Percentiles rank a stretch among this genome's conserved stretches.
phyloP scores from a whole-genome alignment of 495 filamentous ascomycete genomes.

The Daldinia bambusicola region DNA sequence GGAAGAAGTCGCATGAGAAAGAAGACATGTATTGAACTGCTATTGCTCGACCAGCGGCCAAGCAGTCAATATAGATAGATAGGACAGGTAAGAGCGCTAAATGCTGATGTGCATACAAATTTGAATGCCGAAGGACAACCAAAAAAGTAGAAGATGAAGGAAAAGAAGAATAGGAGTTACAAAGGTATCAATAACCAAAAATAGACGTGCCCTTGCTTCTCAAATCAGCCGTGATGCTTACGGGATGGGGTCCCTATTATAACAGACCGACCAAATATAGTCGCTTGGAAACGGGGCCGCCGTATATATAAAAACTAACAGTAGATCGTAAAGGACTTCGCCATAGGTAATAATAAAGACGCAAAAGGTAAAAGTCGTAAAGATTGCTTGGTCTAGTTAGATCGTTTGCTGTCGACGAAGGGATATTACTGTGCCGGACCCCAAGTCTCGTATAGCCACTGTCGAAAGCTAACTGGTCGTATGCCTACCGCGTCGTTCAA shows the following conservation, averaged over 20 bases:
- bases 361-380: not conserved
- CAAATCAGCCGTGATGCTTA: slow-evolving; percentile 27
- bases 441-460: slow-evolving; percentile 63
- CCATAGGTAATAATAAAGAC: not conserved
- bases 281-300: slow-evolving; percentile 9
- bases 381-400: not conserved
- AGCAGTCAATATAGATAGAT: slow-evolving; percentile 11
- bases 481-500: slow-evolving; percentile 55
- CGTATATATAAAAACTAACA: not conserved
- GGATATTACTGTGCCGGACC: slow-evolving; percentile 44
- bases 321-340: not conserved
- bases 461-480: slow-evolving; percentile 56
- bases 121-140: not conserved
- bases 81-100: slow-evolving; percentile 24
- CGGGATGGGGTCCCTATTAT: slow-evolving; percentile 8
- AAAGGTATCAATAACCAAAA: slow-evolving; percentile 17
- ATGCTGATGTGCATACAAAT: slow-evolving; percentile 38
- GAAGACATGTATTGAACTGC: slow-evolving; percentile 2
- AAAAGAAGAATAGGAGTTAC: not conserved
- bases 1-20: not conserved
- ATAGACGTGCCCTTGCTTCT: slow-evolving; percentile 25
- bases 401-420: not conserved
- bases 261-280: not conserved
- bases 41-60: slow-evolving; percentile 30
- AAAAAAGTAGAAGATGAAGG: not conserved